phyloP scores from a whole-genome alignment of 306 rosid genomes.

The Astragalus membranaceus region DNA sequence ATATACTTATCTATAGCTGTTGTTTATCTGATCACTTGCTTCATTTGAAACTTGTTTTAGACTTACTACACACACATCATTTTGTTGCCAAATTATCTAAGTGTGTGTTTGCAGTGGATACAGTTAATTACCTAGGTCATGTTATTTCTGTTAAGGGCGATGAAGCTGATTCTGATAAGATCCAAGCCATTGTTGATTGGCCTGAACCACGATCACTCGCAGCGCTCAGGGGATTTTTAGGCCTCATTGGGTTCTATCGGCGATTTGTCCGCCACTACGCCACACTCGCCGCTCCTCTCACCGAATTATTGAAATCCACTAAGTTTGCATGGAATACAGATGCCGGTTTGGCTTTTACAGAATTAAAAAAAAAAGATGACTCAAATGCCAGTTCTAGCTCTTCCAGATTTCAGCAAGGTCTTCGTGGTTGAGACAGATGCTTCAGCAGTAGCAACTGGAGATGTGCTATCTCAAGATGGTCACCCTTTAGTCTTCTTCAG shows the following conservation, averaged over 20 bases:
- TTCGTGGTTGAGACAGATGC: not conserved
- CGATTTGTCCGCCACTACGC: no score
- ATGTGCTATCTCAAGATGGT: no score
- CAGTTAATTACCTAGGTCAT: no score
- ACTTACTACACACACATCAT: not conserved
- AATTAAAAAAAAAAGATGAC: not conserved
- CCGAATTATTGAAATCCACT: not conserved
- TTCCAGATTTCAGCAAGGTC: not conserved
- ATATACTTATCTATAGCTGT: not conserved
- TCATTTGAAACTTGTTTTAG: not conserved
- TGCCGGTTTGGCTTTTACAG: not conserved
- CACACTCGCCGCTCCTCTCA: no score
- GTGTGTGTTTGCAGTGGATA: not conserved
- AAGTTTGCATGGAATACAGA: not conserved
- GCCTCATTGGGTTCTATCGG: no score
- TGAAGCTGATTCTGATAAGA: not conserved
- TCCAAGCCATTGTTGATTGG: not conserved
- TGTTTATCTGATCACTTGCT: no score
- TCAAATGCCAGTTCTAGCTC: not conserved
- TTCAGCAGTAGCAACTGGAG: no score
- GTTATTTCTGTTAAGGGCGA: not conserved
- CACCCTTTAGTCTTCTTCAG: no score
- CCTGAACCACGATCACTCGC: not conserved
- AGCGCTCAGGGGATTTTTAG: no score
- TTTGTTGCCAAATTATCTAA: not conserved